A percentile compares a stretch with the other conserved stretches of the same genome.
These are phyloP conservation scores for Termitomyces sp. DNA, from an alignment of 768 basidiomycete genomes.

Conservation along the genomic window DNA sequence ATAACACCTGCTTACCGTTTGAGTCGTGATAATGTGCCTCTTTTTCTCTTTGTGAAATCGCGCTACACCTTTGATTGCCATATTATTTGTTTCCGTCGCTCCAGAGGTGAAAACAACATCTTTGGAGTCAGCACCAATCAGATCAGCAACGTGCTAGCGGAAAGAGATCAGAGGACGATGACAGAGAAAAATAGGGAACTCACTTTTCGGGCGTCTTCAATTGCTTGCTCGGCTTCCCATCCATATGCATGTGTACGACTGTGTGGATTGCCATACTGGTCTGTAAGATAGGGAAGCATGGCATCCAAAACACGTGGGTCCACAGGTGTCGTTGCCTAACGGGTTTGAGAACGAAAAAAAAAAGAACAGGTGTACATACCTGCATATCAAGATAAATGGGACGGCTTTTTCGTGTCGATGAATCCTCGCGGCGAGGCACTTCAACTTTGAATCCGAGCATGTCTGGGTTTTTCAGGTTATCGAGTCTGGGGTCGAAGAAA, in stretches of 20 bases:
- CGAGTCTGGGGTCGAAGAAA: not conserved
- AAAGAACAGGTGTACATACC: slow-evolving; percentile 34
- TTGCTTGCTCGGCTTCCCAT: slow-evolving; percentile 96
- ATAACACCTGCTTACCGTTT: slow-evolving; percentile 60
- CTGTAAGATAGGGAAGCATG: slow-evolving; percentile 93
- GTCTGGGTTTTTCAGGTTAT: slow-evolving; percentile 36
- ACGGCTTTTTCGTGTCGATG: slow-evolving; percentile 54
- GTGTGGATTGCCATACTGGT: slow-evolving; percentile 97
- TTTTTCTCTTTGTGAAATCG: slow-evolving; percentile 93
- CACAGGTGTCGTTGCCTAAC: slow-evolving; percentile 91
- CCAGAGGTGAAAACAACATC: slow-evolving; percentile 98
- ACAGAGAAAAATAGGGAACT: not conserved
- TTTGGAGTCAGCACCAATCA: slow-evolving; percentile 92
- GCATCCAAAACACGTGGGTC: slow-evolving; percentile 96
- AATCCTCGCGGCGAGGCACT: slow-evolving; percentile 51
- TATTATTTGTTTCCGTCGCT: slow-evolving; percentile 97
- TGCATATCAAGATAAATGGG: slow-evolving; percentile 99
- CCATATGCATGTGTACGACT: slow-evolving; percentile 98
- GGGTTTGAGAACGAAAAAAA: slow-evolving; percentile 5
- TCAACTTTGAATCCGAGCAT: slow-evolving; percentile 88
- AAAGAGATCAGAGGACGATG: not conserved
- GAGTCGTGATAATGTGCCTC: slow-evolving; percentile 89
- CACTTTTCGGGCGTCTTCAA: slow-evolving; percentile 88
- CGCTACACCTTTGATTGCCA: slow-evolving; percentile 95
- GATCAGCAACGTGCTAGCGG: slow-evolving; percentile 74